Evolutionary conservation across 169 alveolate genomes (phyloP), one percentile per base, ranked within the genome.

Genomic region (Plasmodium vivax): DNA sequence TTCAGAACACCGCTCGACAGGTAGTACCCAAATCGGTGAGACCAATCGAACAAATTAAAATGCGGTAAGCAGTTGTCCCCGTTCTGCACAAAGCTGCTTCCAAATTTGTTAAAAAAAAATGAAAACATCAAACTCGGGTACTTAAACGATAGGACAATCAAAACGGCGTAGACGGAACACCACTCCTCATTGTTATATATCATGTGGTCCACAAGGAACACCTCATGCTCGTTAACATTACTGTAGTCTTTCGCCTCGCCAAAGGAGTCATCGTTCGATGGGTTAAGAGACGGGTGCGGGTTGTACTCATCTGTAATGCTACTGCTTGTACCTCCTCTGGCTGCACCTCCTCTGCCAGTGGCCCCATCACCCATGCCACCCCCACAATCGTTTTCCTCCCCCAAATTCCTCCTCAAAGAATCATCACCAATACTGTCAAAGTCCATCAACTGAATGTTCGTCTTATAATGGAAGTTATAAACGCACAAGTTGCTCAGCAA

Each of bases 41-140:
- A 56, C 90, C 94, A 81, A 30, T 88, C 94, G 47, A 77, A 88
- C 58, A 88, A 43, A 88, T 88, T 88, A 80, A 88, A 88, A 62
- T 79, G 77, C 41, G 94, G 91, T 80, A 45, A 7, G 80, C 47
- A 58, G 30, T 56, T 56, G 73, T 88, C 36, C 6, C 38, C 38
- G 68, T 88, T 88, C 38, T 88, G 77, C 27, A 80, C 72, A 36
- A 19, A 88, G 27, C 16, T 27, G 14, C 54, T 80, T 80, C 90
- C 23, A 79, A 88, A 80, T 47, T 80, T 88, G 36, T 88, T 79
- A 88, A 88, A 88, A 79, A 88, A 80, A 73, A 88, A 58, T 2
- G 88, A 30, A 80, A 58, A 81, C 2, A 80, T 74, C 32, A 80
- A 79, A 56, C 51, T 41, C 3, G 84, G 47, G 51, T 80, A 88